Base-by-base conservation (phyloP, 164 flowering plant genomes). In the Chimonanthus salicifolius region DNA sequence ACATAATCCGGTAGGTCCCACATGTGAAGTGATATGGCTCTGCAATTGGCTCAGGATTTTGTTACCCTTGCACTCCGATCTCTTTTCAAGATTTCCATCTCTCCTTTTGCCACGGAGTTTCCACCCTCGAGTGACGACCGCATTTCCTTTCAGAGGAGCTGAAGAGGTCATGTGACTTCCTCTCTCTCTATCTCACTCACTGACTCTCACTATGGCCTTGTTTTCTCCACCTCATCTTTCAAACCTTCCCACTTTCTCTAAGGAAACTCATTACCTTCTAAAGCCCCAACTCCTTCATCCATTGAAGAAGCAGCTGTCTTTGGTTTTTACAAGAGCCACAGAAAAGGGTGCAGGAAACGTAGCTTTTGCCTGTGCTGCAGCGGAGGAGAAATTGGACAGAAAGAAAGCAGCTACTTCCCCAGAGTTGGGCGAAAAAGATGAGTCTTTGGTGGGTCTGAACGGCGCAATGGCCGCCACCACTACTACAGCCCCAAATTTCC, bases 301-400 rank as follows among this genome's bases (percentile, higher is more conserved):
- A 7, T 60, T 62, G 49, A 69, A 79, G 70, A 78, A 77, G 70
- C 82, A 60, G 65, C 69, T 71, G 47, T 58, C 79, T 45, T 74
- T 69, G 44, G 60, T 71, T 33, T 74, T 72, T 50, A 62, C 69
- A 10, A 76, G 71, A 67, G 81, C 84, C 33, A 33, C 85, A 4
- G 93, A 87, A 33, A 86, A 87, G 82, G 94, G 85, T 58, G 86
- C 86, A 54, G 92, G 90, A 64, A 33, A 62, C 64, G 80, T 72
- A 5, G 83, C 71, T 45, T 67, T 88, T 47, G 33, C 33, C 33
- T 33, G 33, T 33, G 73, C 86, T 64, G 76, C 82, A 71, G 75
- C 74, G 47, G 85, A 75, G 64, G 78, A 81, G 33, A 76, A 74
- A 47, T 64, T 69, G 7, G 79, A 68, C 54, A 20, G 68, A 75